Percentiles rank a stretch among this genome's conserved stretches.
Evolutionary conservation across 1,284 basidiomycete species (phyloP).

Genomic region (Volvariella surrecta): DNA sequence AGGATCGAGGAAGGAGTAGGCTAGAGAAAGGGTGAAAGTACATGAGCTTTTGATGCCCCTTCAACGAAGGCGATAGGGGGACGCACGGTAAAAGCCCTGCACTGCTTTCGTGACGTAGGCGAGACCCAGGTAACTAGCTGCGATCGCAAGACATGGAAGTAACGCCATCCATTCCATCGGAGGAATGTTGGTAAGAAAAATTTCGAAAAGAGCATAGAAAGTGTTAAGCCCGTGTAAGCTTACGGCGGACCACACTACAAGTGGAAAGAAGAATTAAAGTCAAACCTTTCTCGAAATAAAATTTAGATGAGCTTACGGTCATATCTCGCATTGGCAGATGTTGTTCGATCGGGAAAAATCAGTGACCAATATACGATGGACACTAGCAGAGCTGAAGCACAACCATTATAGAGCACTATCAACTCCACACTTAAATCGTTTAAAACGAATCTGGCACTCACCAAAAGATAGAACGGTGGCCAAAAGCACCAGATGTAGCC

Average conservation of each 20-base stretch:
- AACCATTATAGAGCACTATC: background rate
- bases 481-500: constrained; percentile 46
- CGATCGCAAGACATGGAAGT: constrained; percentile 34
- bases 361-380: constrained; percentile 62
- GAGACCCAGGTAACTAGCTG: constrained; percentile 52
- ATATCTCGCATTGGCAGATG: constrained; percentile 25
- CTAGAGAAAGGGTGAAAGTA: constrained; percentile 11
- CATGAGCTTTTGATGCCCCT: too few relatives aligned
- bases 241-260: constrained; percentile 41
- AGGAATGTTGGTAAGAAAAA: constrained; percentile 43
- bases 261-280: constrained; percentile 1
- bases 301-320: background rate
- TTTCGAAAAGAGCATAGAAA: constrained; percentile 48
- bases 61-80: background rate
- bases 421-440: background rate
- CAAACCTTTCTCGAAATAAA: too few relatives aligned
- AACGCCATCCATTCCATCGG: constrained; percentile 49
- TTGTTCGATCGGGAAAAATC: constrained; percentile 37
- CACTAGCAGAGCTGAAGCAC: constrained; percentile 48
- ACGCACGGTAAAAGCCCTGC: constrained; percentile 57
- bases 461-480: constrained; percentile 49
- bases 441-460: constrained; percentile 25
- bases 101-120: constrained; percentile 55
- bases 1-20: constrained; percentile 29
- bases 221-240: constrained; percentile 58